phyloP scores from a whole-genome alignment of 2,329 filamentous ascomycete species.

The Bipolaris victoriae region DNA sequence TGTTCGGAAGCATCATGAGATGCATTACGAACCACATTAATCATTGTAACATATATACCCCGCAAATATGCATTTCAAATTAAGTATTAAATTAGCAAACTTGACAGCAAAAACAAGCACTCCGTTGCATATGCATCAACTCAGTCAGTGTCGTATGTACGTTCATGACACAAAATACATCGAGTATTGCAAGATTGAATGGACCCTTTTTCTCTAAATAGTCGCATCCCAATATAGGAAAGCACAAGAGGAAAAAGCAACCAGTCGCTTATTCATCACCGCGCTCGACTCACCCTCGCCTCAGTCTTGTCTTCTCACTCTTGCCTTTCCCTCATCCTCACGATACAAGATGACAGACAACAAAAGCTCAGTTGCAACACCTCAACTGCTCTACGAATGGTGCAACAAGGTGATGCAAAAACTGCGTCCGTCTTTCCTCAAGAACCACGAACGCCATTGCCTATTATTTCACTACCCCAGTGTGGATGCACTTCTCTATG shows the following conservation, averaged over 20 bases:
- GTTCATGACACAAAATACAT: no score
- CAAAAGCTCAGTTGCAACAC: background rate
- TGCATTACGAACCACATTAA: no score
- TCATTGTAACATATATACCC: no score
- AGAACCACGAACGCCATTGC: background rate
- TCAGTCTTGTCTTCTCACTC: background rate
- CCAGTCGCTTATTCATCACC: background rate
- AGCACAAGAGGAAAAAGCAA: background rate
- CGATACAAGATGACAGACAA: background rate
- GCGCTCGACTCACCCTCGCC: background rate
- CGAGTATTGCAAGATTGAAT: no score
- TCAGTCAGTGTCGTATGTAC: no score
- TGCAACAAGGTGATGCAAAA: background rate
- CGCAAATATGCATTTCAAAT: no score
- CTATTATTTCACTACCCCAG: background rate
- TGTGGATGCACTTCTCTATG: background rate
- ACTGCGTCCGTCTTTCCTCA: background rate
- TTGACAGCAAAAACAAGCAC: no score
- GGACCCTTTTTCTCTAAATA: no score
- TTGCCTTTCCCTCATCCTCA: background rate
- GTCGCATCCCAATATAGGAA: background rate
- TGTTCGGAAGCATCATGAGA: background rate
- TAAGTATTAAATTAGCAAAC: no score
- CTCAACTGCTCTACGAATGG: background rate
- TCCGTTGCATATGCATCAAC: no score